Evolutionary conservation across 495 filamentous ascomycete species (phyloP), one percentile per base, ranked within the genome.

Genomic region (Aspergillus cristatus): DNA sequence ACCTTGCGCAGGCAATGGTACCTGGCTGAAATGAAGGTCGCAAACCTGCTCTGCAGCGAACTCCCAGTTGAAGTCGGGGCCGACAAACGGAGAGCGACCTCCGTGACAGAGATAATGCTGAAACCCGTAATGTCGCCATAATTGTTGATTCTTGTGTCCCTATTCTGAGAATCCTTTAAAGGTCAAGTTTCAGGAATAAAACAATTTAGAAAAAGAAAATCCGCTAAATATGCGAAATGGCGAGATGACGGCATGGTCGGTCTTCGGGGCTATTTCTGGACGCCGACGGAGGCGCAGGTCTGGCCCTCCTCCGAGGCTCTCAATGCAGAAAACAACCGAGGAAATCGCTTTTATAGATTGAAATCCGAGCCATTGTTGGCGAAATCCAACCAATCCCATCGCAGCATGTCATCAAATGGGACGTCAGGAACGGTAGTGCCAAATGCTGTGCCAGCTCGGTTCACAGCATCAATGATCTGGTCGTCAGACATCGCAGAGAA

Each of bases 401-500:
- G 65, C 18, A 69, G 66, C 42, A 72, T 60, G 35, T 78, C 72
- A 45, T 77, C 72, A 43, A 72, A 61, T 0, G 73, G 67, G 14
- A 75, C 53, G 46, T 73, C 68, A 7, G 71, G 68, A 34, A 74
- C 61, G 4, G 55, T 67, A 2, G 62, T 60, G 15, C 72, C 73
- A 43, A 79, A 74, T 14, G 73, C 68, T 17, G 71, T 71, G 7
- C 67, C 73, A 5, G 72, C 71, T 32, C 69, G 63, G 50, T 76
- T 76, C 29, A 82, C 68, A 12, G 75, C 75, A 47, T 80, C 72
- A 5, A 73, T 63, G 20, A 81, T 75, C 47, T 82, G 75, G 38
- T 75, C 62, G 36, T 78, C 75, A 4, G 76, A 81, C 78, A 82
- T 82, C 24, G 75, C 67, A 7, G 76, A 81, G 50, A 82, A 81